phyloP scores from a whole-genome alignment of 768 basidiomycete genomes.

The Imleria badia region DNA sequence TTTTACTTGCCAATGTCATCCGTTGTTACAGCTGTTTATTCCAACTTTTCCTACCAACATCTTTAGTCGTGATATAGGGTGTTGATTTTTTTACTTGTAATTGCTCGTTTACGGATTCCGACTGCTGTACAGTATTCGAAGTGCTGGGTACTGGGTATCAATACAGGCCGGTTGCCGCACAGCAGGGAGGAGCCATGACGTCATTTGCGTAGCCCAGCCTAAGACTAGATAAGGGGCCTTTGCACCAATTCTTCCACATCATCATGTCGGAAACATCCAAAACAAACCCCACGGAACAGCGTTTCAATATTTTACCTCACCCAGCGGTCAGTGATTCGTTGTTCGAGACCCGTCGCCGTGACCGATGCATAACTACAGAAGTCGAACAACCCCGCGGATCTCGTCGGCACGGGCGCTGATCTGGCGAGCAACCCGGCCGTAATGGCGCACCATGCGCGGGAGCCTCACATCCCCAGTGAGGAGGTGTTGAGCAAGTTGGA shows the following conservation, averaged over 20 bases:
- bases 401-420: slow-evolving; percentile 37
- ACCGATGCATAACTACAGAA: slow-evolving; percentile 36
- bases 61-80: not conserved
- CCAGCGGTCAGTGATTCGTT: slow-evolving; percentile 47
- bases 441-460: slow-evolving; percentile 49
- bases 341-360: not conserved
- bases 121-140: not conserved
- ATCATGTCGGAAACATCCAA: slow-evolving; percentile 20
- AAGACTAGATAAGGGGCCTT: slow-evolving; percentile 10
- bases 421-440: slow-evolving; percentile 40
- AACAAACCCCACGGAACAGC: slow-evolving; percentile 33
- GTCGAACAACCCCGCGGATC: slow-evolving; percentile 59
- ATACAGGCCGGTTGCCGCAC: not conserved
- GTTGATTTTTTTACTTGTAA: slow-evolving; percentile 7
- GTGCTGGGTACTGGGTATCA: not conserved
- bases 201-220: slow-evolving; percentile 5
- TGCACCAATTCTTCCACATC: not conserved
- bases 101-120: slow-evolving; percentile 1
- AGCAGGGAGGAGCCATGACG: slow-evolving; percentile 11
- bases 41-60: not conserved
- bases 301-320: slow-evolving; percentile 57
- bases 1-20: slow-evolving; percentile 17
- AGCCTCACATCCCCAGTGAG: slow-evolving; percentile 48
- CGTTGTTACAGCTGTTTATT: slow-evolving; percentile 1
- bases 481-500: slow-evolving; percentile 46